Conservation (phyloP, 495 filamentous ascomycete species). For the Tuber calosporum region DNA sequence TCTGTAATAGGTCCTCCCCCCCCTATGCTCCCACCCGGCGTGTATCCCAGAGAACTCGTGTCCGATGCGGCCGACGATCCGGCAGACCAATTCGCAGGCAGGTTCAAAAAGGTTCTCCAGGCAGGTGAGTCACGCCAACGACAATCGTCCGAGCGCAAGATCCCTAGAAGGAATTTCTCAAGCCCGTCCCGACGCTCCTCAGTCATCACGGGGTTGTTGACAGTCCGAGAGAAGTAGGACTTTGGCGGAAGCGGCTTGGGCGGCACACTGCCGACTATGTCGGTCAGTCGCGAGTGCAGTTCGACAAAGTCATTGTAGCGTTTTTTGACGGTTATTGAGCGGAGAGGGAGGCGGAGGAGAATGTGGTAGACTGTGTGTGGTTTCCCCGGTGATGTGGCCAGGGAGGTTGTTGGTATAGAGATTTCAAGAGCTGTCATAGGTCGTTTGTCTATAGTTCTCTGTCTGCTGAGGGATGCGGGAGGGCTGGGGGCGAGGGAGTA, state of each 20-base stretch:
- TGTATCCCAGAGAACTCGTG: slow-evolving; percentile 43
- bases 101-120: slow-evolving; percentile 81
- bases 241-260: slow-evolving; percentile 58
- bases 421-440: slow-evolving; percentile 61
- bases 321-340: slow-evolving; percentile 79
- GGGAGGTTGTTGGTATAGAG: slow-evolving; percentile 67
- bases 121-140: slow-evolving; percentile 78
- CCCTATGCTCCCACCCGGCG: slow-evolving; percentile 43
- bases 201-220: slow-evolving; percentile 66
- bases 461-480: neutral
- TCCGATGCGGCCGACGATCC: slow-evolving; percentile 47
- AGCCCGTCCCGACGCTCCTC: slow-evolving; percentile 69
- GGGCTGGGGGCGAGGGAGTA: neutral
- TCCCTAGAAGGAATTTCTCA: slow-evolving; percentile 72
- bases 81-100: slow-evolving; percentile 53
- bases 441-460: neutral
- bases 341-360: slow-evolving; percentile 75
- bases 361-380: slow-evolving; percentile 91
- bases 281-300: slow-evolving; percentile 63
- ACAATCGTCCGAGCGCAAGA: slow-evolving; percentile 65
- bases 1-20: slow-evolving; percentile 55
- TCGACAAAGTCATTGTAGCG: slow-evolving; percentile 87
- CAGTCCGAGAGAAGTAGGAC: slow-evolving; percentile 76
- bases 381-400: slow-evolving; percentile 55
- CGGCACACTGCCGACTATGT: slow-evolving; percentile 55